Conservation (phyloP, 2,329 filamentous ascomycete genomes). For the Fusarium sp. region DNA sequence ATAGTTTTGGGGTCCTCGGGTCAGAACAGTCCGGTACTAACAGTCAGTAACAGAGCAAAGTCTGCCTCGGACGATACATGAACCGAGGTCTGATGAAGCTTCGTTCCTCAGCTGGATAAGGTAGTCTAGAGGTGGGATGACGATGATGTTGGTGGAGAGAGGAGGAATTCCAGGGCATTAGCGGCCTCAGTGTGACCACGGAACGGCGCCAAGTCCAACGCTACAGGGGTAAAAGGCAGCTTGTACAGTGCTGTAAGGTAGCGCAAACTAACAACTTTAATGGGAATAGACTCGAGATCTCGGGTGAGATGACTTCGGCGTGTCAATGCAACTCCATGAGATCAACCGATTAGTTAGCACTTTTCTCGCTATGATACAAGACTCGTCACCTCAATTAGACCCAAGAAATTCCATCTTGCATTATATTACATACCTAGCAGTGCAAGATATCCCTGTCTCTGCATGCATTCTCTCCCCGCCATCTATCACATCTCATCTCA, state of each 20-base stretch:
- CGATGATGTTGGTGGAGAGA: conserved; percentile 1
- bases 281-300: background rate
- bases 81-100: conserved; percentile 2
- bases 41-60: background rate
- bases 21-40: background rate
- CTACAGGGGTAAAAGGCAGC: background rate
- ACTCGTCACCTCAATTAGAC: background rate
- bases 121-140: conserved; percentile 7
- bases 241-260: conserved; percentile 1
- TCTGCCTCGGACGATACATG: background rate
- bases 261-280: background rate
- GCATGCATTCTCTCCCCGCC: conserved; percentile 24
- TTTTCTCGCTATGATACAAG: background rate
- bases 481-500: conserved; percentile 39
- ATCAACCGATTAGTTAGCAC: background rate
- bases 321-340: conserved; percentile 4
- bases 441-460: conserved; percentile 1
- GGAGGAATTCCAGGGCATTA: background rate
- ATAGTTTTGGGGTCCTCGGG: background rate
- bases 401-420: background rate
- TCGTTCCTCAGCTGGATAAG: conserved; percentile 21
- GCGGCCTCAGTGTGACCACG: conserved; percentile 16
- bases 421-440: background rate
- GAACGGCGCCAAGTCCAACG: conserved; percentile 8
- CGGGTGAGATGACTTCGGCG: background rate